Evolutionary conservation across 768 basidiomycete species (phyloP).

Genomic region (Lyophyllum shimeji): DNA sequence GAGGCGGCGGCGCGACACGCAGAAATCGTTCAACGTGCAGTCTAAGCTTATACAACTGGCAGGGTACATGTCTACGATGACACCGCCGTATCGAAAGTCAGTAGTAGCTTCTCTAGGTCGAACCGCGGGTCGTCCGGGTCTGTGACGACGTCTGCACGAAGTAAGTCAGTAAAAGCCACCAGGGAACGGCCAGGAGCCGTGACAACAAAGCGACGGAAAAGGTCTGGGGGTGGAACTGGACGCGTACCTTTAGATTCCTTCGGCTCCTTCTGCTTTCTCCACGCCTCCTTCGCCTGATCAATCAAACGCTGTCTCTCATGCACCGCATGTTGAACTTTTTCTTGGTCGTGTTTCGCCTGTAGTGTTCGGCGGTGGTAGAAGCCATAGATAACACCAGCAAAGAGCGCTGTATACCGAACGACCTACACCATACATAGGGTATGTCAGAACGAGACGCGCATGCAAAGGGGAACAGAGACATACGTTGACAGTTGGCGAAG

Average conservation of each 20-base stretch:
- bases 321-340: conserved; percentile 71
- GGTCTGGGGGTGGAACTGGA: not conserved
- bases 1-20: conserved; percentile 6
- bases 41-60: conserved; percentile 16
- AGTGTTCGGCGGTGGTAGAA: conserved; percentile 90
- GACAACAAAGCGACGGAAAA: not conserved
- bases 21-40: conserved; percentile 11
- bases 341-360: conserved; percentile 75
- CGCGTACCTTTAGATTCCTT: conserved; percentile 59
- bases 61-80: conserved; percentile 43
- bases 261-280: conserved; percentile 72
- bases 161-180: conserved; percentile 11
- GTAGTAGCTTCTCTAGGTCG: conserved; percentile 89
- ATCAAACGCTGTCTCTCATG: conserved; percentile 78
- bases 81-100: conserved; percentile 72
- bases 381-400: conserved; percentile 87
- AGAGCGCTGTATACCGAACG: conserved; percentile 89
- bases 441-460: not conserved
- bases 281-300: conserved; percentile 86
- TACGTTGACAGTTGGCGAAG: conserved; percentile 76
- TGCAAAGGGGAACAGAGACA: conserved; percentile 23
- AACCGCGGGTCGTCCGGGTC: conserved; percentile 95
- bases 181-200: not conserved
- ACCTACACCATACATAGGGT: conserved; percentile 53
- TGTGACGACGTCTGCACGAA: conserved; percentile 64